A percentile compares a stretch with the other conserved stretches of the same genome.
Evolutionary conservation across 192 early-diverging fungal species (phyloP).

Genomic region (Dimargaris verticillata): DNA sequence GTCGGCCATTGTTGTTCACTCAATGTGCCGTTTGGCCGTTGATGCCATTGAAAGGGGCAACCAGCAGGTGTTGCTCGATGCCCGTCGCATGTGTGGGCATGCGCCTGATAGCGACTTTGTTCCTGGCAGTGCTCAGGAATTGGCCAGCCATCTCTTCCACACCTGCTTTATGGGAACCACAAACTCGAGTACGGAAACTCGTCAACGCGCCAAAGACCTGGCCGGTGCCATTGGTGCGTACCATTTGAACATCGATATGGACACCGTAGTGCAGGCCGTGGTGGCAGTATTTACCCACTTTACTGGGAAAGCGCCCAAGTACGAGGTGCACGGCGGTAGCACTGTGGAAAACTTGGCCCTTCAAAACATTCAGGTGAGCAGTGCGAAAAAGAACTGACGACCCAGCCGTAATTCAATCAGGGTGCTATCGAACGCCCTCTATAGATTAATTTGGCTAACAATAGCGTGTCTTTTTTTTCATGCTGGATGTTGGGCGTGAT

Average conservation of each 20-base stretch:
- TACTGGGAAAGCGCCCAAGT: slow-evolving; percentile 57
- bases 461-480: too few relatives aligned
- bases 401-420: too few relatives aligned
- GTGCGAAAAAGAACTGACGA: too few relatives aligned
- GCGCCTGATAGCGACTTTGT: slow-evolving; percentile 37
- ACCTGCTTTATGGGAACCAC: slow-evolving; percentile 92
- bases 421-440: too few relatives aligned
- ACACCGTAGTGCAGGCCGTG: slow-evolving; percentile 58
- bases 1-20: slow-evolving; percentile 70
- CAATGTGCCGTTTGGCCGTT: slow-evolving; percentile 58
- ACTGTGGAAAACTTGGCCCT: slow-evolving; percentile 80
- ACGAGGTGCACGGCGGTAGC: slow-evolving; percentile 70
- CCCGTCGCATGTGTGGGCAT: slow-evolving; percentile 42
- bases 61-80: slow-evolving; percentile 55
- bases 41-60: slow-evolving; percentile 26
- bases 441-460: too few relatives aligned
- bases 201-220: slow-evolving; percentile 57
- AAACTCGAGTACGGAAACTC: slow-evolving; percentile 80
- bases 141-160: slow-evolving; percentile 73
- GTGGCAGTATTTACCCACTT: slow-evolving; percentile 55
- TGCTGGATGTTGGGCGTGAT: too few relatives aligned
- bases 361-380: slow-evolving; percentile 77
- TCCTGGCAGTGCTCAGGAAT: slow-evolving; percentile 62
- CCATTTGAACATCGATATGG: slow-evolving; percentile 83
- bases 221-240: slow-evolving; percentile 77